Evolutionary conservation across 2,329 filamentous ascomycete species (phyloP), one percentile per base, ranked within the genome.

Genomic region (Xenoacremonium recifei): DNA sequence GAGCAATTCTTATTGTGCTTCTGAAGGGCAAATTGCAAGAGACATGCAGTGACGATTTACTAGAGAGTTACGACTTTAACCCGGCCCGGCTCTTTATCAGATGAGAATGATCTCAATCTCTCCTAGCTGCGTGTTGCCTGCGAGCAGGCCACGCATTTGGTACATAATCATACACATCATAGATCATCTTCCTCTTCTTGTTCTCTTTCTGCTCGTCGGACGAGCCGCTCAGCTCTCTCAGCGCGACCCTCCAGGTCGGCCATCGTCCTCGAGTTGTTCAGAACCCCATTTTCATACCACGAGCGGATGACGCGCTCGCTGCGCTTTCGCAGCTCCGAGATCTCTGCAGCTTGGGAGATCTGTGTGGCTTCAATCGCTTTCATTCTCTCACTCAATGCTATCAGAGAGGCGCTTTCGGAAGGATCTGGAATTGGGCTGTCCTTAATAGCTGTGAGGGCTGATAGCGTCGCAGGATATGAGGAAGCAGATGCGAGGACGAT

Each of bases 231-330:
- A 6, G 81, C 76, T 46, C 73, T 70, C 62, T 79, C 77, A 11
- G 91, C 64, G 37, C 85, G 73, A 23, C 78, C 75, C 65, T 95
- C 86, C 59, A 85, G 81, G 38, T 85, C 80, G 17, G 84, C 85
- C 69, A 89, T 84, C 44, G 78, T 77, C 52, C 82, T 78, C 0
- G 84, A 84, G 52, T 80, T 80, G 10, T 77, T 76, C 35, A 95
- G 69, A 32, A 93, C 73, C 4, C 82, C 80, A 18, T 79, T 70
- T 61, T 90, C 83, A 64, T 92, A 90, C 85, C 89, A 95, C 25
- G 72, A 66, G 50, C 84, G 76, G 45, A 89, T 66, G 18, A 78
- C 68, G 48, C 63, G 62, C 63, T 82, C 87, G 67, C 77, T 91
- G 50, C 75, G 76, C 48, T 67, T 76, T 60, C 80, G 76, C 59